Conservation (phyloP, 306 rosid genomes). For the Pterocarpus macrocarpus region DNA sequence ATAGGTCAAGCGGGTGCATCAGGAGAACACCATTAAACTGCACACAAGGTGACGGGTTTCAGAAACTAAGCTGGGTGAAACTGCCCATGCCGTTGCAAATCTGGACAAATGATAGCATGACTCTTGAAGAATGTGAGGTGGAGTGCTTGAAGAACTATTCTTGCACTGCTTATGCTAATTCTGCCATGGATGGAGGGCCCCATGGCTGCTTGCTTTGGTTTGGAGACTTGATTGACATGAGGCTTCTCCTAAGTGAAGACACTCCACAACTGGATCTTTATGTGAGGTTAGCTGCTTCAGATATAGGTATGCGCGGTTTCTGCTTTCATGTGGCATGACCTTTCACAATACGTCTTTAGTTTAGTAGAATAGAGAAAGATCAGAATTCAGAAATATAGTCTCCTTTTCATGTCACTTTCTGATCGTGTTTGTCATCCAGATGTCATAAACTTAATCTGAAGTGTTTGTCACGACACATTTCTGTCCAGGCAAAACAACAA, state of each 20-base stretch:
- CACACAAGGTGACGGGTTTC: constrained; percentile 43
- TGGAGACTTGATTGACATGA: constrained; percentile 50
- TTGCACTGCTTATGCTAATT: constrained; percentile 51
- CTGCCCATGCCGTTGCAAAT: constrained; percentile 51
- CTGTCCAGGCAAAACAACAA: not conserved
- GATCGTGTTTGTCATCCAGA: not conserved
- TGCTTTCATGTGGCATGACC: constrained; percentile 7
- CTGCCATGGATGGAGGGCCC: constrained; percentile 35
- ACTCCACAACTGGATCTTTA: constrained; percentile 37
- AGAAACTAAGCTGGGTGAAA: constrained; percentile 47
- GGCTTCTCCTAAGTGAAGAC: constrained; percentile 33
- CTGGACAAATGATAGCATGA: constrained; percentile 39
- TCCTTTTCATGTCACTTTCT: not conserved
- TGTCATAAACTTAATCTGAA: not conserved
- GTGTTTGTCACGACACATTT: not conserved
- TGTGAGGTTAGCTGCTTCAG: constrained; percentile 47
- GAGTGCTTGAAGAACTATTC: constrained; percentile 55
- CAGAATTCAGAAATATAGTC: not conserved
- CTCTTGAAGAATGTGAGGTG: constrained; percentile 46
- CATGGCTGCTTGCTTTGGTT: constrained; percentile 55
- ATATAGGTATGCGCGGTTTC: constrained; percentile 39
- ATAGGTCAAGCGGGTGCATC: constrained; percentile 49
- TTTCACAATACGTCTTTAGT: not conserved
- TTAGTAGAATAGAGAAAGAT: not conserved
- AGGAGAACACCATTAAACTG: constrained; percentile 41